Percentiles rank a stretch among this genome's conserved stretches.
Evolutionary conservation across 139 green algal species (phyloP).

Genomic region (Chlamydomonas asymmetrica): DNA sequence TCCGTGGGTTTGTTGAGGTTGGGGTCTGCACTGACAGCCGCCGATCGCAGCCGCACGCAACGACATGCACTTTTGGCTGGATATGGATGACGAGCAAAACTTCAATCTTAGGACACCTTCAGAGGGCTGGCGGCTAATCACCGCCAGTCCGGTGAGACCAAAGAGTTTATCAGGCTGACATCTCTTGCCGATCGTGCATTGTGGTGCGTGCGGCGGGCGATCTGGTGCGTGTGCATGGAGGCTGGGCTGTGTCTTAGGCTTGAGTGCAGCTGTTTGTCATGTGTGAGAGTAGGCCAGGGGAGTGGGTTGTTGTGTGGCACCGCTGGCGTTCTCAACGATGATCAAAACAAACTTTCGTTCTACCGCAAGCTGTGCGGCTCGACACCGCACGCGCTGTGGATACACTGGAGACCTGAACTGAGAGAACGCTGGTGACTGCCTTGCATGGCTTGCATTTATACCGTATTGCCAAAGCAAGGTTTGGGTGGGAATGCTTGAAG

Average conservation of each 20-base stretch:
- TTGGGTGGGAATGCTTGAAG: too few species aligned
- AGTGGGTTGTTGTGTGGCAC: too few species aligned
- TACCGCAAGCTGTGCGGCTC: conserved; percentile 41
- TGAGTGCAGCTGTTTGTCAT: not conserved
- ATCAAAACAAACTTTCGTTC: conserved; percentile 65
- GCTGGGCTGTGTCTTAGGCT: too few species aligned
- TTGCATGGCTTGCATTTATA: not conserved
- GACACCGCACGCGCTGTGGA: conserved; percentile 27
- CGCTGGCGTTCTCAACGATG: conserved; percentile 1
- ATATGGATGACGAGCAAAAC: conserved; percentile 42
- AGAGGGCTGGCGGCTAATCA: conserved; percentile 24
- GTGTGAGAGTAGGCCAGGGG: not conserved
- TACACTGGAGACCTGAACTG: conserved; percentile 64
- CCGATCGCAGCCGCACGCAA: not conserved
- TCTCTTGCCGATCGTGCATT: too few species aligned
- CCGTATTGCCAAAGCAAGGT: too few species aligned
- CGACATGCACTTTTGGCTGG: not conserved
- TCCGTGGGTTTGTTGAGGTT: not conserved
- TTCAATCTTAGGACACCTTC: conserved; percentile 69
- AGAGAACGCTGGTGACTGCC: conserved; percentile 3
- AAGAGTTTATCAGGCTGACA: not conserved
- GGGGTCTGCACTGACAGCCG: not conserved
- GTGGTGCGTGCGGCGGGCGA: too few species aligned
- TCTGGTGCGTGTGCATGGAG: conserved; percentile 1
- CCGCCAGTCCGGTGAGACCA: conserved; percentile 15